Base-by-base conservation (phyloP, 176 grass and related monocot species). In the Triticum monococcum region DNA sequence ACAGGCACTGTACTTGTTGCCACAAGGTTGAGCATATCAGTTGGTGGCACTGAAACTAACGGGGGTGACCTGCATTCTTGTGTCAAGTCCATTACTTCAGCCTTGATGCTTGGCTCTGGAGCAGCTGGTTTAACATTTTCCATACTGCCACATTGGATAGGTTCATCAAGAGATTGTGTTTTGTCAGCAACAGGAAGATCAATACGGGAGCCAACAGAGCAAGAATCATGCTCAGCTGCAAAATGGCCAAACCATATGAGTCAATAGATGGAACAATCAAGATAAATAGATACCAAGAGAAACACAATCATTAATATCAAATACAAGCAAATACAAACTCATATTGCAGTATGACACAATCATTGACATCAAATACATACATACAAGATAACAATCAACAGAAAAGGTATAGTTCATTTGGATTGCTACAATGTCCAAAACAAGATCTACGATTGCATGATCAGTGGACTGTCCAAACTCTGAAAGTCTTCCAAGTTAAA, bases 221-320 rank as follows among this genome's bases (percentile, higher is more conserved):
- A 36, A 54, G 69, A 80, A 60, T 77, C n/a, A 35, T 23, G 69
- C 54, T 84, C 78, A 45, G 23, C 84, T 92, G 79, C 67, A 89
- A 25, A 77, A 80, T 79, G 36, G 69, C 12, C 80, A 91, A 31
- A 76, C 36, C 59, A 70, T 32, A 52, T 23, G n/a, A 70, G 37
- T 63, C 9, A 66, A 37, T 81, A 17, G 62, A 85, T 48, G 61
- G 50, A 77, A 38, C 73, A 70, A 68, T 76, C 12, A 30, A 80
- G 61, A 75, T 75, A 57, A 25, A 75, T 75, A 57, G 17, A 24
- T 6, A 56, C 40, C 75, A 13, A 40, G 20, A 79, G 16, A 80
- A 66, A 1, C 72, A 45, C 16, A 70, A 71, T 65, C 72, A 66
- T 26, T 54, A 14, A 43, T 72, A 72, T 41, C 4, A 40, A 37